phyloP scores from a whole-genome alignment of 345 rosid species.

The Euphorbia pulcherrima region DNA sequence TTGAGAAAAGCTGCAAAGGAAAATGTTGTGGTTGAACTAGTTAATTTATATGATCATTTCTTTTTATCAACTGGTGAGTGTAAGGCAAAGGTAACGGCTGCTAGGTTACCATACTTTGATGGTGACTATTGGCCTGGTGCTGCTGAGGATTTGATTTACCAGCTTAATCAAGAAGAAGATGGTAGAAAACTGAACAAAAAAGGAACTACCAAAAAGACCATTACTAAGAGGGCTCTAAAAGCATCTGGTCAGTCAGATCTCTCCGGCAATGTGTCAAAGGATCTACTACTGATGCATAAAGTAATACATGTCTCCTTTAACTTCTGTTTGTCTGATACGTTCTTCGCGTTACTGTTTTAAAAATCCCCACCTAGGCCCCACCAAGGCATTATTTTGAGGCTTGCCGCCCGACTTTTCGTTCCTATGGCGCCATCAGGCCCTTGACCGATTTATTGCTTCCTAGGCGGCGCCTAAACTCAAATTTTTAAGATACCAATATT shows the following conservation, averaged over 20 bases:
- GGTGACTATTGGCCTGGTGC: conserved; percentile 99
- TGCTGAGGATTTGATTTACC: conserved; percentile 88
- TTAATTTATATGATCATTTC: conserved; percentile 89
- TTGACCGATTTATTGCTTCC: too few relatives aligned
- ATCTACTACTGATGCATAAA: conserved; percentile 89
- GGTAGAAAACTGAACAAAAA: conserved; percentile 86
- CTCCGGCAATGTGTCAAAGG: conserved; percentile 83
- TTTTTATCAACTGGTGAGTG: conserved; percentile 78
- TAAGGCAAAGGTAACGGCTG: conserved; percentile 91
- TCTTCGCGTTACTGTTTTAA: too few relatives aligned
- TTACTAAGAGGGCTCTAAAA: conserved; percentile 94
- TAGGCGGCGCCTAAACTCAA: too few relatives aligned
- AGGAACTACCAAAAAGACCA: conserved; percentile 71
- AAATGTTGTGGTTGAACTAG: conserved; percentile 72
- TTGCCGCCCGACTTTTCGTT: too few relatives aligned
- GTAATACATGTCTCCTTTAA: conserved; percentile 38
- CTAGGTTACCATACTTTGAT: conserved; percentile 97
- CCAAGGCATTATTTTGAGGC: too few relatives aligned
- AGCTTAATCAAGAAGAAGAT: conserved; percentile 91
- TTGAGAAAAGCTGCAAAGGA: conserved; percentile 82
- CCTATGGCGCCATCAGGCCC: too few relatives aligned
- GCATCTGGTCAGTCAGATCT: conserved; percentile 95
- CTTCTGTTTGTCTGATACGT: too few relatives aligned
- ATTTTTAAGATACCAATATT: too few relatives aligned
- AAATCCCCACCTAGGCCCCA: too few relatives aligned